These are phyloP conservation scores for Xylariaceae sp. DNA, from an alignment of 2,329 filamentous ascomycete genomes.

Conservation along the genomic window DNA sequence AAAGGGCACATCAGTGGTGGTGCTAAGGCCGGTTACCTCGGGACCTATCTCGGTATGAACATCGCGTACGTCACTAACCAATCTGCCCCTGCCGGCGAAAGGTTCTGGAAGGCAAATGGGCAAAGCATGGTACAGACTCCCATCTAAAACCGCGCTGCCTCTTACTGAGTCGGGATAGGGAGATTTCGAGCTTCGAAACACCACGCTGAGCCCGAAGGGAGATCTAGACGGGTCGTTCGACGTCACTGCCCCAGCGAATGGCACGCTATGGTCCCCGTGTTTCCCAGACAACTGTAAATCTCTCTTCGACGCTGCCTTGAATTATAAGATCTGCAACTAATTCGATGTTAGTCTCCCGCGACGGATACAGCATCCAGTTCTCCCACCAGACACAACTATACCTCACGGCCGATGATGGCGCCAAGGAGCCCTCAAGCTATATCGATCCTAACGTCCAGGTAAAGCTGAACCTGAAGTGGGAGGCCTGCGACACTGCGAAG, in stretches of 20 bases:
- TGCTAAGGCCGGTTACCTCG: not conserved
- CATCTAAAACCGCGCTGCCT: no score
- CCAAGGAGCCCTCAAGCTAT: not conserved
- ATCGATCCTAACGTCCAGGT: constrained; percentile 2
- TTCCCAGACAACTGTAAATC: constrained; percentile 2
- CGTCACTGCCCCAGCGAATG: not conserved
- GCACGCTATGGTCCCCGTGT: constrained; percentile 2
- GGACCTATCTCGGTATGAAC: not conserved
- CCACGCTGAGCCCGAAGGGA: not conserved
- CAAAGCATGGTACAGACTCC: constrained; percentile 1
- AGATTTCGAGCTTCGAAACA: not conserved
- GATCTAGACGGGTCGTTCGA: constrained; percentile 4
- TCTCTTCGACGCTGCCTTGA: no score
- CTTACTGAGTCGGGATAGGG: no score
- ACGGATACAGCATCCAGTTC: not conserved
- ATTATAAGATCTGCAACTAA: no score
- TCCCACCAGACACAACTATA: constrained; percentile 6
- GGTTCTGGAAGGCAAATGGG: not conserved
- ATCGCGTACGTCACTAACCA: constrained; percentile 2
- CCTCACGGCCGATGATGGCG: not conserved
- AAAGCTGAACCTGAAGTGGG: constrained; percentile 4
- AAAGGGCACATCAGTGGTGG: not conserved
- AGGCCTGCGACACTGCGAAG: not conserved
- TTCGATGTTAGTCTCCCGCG: not conserved
- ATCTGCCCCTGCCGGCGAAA: not conserved